Conservation (phyloP, 2,329 filamentous ascomycete species). For the Cercospora zeae-maydis region DNA sequence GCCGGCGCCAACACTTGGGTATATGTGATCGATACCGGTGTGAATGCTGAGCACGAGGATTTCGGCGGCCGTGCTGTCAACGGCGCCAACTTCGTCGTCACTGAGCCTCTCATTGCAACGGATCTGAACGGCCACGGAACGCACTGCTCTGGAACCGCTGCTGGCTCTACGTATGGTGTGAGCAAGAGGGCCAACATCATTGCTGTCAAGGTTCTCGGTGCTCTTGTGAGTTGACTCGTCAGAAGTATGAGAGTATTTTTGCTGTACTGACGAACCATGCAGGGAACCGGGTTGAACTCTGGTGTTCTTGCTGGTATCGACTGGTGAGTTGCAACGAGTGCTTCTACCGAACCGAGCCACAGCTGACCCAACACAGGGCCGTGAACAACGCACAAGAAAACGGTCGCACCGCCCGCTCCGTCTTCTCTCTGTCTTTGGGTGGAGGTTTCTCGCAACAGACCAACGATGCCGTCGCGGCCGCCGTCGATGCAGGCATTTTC, state of each 20-base stretch:
- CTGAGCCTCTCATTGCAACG: conserved; percentile 25
- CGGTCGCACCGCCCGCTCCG: conserved; percentile 63
- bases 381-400: conserved; percentile 59
- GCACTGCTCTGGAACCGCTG: conserved; percentile 60
- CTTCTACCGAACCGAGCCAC: not conserved
- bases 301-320: conserved; percentile 50
- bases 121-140: conserved; percentile 61
- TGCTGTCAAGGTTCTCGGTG: conserved; percentile 51
- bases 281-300: conserved; percentile 46
- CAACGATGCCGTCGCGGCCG: conserved; percentile 39
- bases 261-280: conserved; percentile 14
- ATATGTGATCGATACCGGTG: conserved; percentile 30
- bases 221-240: conserved; percentile 21
- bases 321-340: conserved; percentile 22
- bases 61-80: conserved; percentile 30
- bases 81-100: conserved; percentile 25
- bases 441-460: conserved; percentile 38
- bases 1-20: conserved; percentile 32
- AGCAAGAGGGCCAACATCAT: conserved; percentile 45
- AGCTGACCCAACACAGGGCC: conserved; percentile 18
- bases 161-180: conserved; percentile 58
- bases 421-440: conserved; percentile 42
- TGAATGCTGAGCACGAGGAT: conserved; percentile 24
- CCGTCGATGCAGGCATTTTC: conserved; percentile 39
- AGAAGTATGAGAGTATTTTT: no score